A percentile compares a stretch with the other conserved stretches of the same genome.
Evolutionary conservation across 441 rosid genomes (phyloP).

Genomic region (Dalechampia spathulata): DNA sequence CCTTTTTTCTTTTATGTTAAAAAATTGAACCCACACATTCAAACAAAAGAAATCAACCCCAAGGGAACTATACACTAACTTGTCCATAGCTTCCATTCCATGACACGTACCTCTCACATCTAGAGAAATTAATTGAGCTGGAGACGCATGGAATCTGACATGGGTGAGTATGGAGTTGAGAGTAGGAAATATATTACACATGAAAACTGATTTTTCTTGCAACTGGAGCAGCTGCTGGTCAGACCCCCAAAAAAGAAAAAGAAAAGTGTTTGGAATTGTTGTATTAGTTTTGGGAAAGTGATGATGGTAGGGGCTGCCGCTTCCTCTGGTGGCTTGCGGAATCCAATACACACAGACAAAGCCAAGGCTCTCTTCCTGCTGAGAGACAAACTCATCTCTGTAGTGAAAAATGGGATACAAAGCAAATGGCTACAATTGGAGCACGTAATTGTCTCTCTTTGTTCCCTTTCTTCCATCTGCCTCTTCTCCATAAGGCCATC

Average conservation of each 20-base stretch:
- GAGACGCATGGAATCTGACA: constrained; percentile 63
- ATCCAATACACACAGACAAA: constrained; percentile 11
- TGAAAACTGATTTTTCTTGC: constrained; percentile 13
- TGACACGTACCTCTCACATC: constrained; percentile 50
- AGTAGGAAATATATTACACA: no score
- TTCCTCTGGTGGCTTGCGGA: constrained; percentile 20
- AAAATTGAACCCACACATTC: no score
- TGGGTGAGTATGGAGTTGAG: constrained; percentile 31
- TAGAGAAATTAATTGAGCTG: constrained; percentile 45
- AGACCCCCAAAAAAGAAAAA: neutral
- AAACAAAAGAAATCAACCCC: no score
- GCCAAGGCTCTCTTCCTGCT: constrained; percentile 25
- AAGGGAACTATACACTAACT: no score
- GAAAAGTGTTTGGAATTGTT: neutral
- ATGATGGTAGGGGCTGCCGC: constrained; percentile 9
- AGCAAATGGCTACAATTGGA: constrained; percentile 46
- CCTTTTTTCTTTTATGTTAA: no score
- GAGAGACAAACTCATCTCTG: constrained; percentile 37
- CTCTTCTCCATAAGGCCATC: constrained; percentile 31
- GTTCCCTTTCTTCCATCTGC: constrained; percentile 58
- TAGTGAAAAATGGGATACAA: constrained; percentile 37
- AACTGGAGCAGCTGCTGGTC: constrained; percentile 14
- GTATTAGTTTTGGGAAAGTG: constrained; percentile 9
- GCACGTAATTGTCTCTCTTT: constrained; percentile 40
- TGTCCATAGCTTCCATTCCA: no score